Percentiles rank a stretch among this genome's conserved stretches.
Conservation (phyloP, 805 yeast genomes). For the Zygoascus flipseniorum region DNA sequence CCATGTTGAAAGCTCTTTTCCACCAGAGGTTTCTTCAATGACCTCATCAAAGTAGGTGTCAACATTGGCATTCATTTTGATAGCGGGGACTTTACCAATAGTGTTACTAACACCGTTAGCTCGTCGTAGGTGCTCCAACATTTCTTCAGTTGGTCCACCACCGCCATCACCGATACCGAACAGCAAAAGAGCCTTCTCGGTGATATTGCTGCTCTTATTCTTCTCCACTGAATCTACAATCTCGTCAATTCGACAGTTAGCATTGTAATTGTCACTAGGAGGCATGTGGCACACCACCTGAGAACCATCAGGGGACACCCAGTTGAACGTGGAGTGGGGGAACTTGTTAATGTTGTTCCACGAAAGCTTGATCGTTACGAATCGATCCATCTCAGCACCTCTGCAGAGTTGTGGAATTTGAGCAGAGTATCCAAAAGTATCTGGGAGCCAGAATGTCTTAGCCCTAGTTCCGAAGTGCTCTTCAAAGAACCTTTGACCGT, state of each 20-base stretch:
- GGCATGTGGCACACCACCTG: slow-evolving; percentile 85
- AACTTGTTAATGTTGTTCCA: slow-evolving; percentile 81
- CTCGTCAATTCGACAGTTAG: slow-evolving; percentile 74
- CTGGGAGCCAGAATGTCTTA: slow-evolving; percentile 75
- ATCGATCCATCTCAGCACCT: slow-evolving; percentile 59
- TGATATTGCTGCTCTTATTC: slow-evolving; percentile 61
- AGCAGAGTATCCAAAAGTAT: slow-evolving; percentile 79
- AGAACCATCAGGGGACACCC: slow-evolving; percentile 78
- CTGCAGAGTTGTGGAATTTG: slow-evolving; percentile 79
- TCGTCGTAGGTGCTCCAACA: slow-evolving; percentile 72
- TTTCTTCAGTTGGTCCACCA: slow-evolving; percentile 77
- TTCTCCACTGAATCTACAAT: slow-evolving; percentile 60
- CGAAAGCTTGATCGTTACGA: slow-evolving; percentile 72
- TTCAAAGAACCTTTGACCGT: slow-evolving; percentile 68
- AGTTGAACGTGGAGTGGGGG: slow-evolving; percentile 72
- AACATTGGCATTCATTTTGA: slow-evolving; percentile 67
- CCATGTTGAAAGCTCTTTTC: slow-evolving; percentile 70
- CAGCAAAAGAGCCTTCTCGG: slow-evolving; percentile 58
- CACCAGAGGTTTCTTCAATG: slow-evolving; percentile 51
- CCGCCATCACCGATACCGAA: slow-evolving; percentile 89
- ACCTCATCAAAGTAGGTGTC: slow-evolving; percentile 66
- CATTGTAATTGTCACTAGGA: slow-evolving; percentile 82
- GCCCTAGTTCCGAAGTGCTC: slow-evolving; percentile 61
- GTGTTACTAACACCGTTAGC: slow-evolving; percentile 66
- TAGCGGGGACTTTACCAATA: slow-evolving; percentile 70